A percentile compares a stretch with the other conserved stretches of the same genome.
phyloP scores from a whole-genome alignment of 306 rosid species.

The Quercus cerris region DNA sequence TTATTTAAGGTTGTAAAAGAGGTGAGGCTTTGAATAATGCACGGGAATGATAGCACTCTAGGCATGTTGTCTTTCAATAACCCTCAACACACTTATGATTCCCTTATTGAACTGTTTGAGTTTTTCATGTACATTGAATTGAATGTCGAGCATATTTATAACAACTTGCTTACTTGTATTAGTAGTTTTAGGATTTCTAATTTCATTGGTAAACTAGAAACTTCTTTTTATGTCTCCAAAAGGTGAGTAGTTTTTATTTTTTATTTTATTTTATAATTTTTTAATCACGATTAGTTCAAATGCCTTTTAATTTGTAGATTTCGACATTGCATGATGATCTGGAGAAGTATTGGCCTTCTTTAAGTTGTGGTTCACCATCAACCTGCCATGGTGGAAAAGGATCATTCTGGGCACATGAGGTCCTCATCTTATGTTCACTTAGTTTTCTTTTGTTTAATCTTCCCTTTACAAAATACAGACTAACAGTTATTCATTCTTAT shows the following conservation, averaged over 20 bases:
- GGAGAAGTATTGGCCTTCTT: conserved; percentile 80
- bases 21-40: no score
- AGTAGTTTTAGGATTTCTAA: no score
- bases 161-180: no score
- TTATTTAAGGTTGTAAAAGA: no score
- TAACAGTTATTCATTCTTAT: conserved; percentile 36
- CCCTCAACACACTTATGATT: no score
- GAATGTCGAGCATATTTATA: no score
- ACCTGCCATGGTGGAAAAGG: conserved; percentile 76
- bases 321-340: conserved; percentile 53
- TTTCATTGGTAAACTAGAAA: no score
- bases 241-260: neutral
- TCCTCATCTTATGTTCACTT: conserved; percentile 36
- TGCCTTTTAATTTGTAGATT: conserved; percentile 53
- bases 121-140: no score
- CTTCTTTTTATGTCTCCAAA: no score
- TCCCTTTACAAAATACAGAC: conserved; percentile 18
- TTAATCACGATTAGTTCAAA: neutral
- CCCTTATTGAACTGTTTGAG: no score
- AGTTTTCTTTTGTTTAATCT: conserved; percentile 10
- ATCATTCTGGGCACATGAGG: conserved; percentile 98
- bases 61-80: no score
- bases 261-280: neutral
- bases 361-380: conserved; percentile 70
- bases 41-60: no score